Base-by-base conservation (phyloP, 192 early-diverging fungal species). In the Dimargaris verticillata region DNA sequence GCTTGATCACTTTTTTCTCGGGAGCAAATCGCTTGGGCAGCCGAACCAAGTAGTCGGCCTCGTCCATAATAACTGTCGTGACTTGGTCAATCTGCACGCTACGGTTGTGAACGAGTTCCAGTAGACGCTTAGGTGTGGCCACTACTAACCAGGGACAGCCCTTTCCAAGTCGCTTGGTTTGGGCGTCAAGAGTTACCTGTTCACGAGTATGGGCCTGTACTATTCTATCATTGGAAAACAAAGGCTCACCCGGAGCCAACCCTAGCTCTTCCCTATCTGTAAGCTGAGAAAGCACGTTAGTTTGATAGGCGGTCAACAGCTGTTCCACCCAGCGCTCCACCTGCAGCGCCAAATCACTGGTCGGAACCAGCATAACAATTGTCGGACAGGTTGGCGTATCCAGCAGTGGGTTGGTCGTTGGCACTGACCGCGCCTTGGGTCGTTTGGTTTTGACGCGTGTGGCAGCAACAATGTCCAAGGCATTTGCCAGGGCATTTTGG, bases 21-120 rank as follows among this genome's bases (percentile, higher is more conserved):
- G 63, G 48, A 1, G 70, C 68, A 25, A 62, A 47, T 0, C 64
- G 63, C 17, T 61, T 50, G 5, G 71, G 71, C 50, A 76, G 47
- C 24, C 49, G 15, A 17, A 76, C 52, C 45, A 72, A 45, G 14
- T 55, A 53, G 38, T 76, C 74, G 18, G 73, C 50, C 62, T 76
- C 74, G 28, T 76, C 74, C 17, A 76, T 18, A 11, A 59, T 38
- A 4, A 59, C 20, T 38, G 33, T 42, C 22, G 33, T 4, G 6
- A 59, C 13, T 15, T 25, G 57, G 12, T 20, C 22, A 15, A 59
- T 15, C n/a, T 11, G 5, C 26, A 43, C 9, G 5, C n/a, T 11
- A 28, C 20, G 17, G 12, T 12, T 20, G 4, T 13, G 5, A 20
- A 43, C 38, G 0, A 59, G 1, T 43, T 59, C 57, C 38, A 20